A percentile compares a stretch with the other conserved stretches of the same genome.
Evolutionary conservation across 164 flowering plant species (phyloP).

Genomic region (Taxillus chinensis): DNA sequence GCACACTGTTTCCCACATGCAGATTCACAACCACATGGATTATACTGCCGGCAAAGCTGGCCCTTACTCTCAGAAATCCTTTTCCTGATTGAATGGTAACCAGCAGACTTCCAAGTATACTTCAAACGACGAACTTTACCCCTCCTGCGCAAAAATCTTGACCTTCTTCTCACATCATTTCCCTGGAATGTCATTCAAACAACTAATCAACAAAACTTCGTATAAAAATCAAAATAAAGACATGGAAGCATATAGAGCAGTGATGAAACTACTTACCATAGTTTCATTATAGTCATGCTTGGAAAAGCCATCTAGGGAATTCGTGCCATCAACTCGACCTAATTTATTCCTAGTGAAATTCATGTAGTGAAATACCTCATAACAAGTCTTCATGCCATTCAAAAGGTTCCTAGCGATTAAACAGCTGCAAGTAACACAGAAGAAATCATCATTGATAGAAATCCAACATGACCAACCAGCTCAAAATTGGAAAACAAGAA

Average conservation of each 20-base stretch:
- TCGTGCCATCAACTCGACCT: slow-evolving; percentile 46
- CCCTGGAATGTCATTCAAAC: slow-evolving; percentile 34
- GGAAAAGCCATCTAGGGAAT: slow-evolving; percentile 41
- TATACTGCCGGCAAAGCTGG: slow-evolving; percentile 90
- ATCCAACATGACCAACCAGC: background rate
- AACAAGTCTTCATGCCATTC: slow-evolving; percentile 84
- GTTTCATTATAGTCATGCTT: slow-evolving; percentile 45
- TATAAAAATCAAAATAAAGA: background rate
- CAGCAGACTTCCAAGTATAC: slow-evolving; percentile 94
- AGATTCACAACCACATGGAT: slow-evolving; percentile 85
- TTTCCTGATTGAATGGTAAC: slow-evolving; percentile 84
- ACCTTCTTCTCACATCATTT: slow-evolving; percentile 60
- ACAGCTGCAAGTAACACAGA: slow-evolving; percentile 52
- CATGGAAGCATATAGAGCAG: background rate
- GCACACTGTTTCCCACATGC: slow-evolving; percentile 92
- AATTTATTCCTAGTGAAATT: slow-evolving; percentile 44
- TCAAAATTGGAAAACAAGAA: too few species aligned
- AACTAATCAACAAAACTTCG: background rate
- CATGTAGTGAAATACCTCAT: slow-evolving; percentile 76
- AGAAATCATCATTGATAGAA: background rate
- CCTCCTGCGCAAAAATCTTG: slow-evolving; percentile 81
- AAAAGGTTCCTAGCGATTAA: slow-evolving; percentile 82
- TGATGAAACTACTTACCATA: slow-evolving; percentile 30
- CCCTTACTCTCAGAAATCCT: slow-evolving; percentile 88
- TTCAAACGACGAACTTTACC: slow-evolving; percentile 96